Conservation (phyloP, 306 rosid species). For the Arachis hypogaea region DNA sequence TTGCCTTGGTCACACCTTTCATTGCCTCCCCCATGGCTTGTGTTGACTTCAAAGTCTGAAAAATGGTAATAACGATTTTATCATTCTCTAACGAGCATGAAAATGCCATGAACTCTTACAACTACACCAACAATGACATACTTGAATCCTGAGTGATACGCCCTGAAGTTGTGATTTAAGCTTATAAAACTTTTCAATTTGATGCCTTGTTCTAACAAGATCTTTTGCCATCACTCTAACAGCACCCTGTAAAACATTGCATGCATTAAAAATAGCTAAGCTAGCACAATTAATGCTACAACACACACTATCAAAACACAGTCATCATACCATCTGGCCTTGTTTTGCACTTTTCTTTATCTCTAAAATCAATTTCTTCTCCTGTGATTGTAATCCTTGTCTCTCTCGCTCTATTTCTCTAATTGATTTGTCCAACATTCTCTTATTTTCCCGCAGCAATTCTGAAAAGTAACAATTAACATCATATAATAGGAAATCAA, state of each 20-base stretch:
- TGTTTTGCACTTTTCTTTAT: constrained; percentile 94
- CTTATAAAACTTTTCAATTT: constrained; percentile 85
- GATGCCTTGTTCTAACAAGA: constrained; percentile 90
- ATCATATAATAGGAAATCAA: constrained; percentile 16
- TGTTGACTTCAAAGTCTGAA: constrained; percentile 88
- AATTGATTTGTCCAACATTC: constrained; percentile 89
- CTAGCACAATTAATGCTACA: neutral
- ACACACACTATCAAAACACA: constrained; percentile 7
- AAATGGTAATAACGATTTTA: neutral
- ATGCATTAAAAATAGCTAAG: constrained; percentile 28
- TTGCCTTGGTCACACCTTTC: constrained; percentile 99
- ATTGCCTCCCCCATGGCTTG: constrained; percentile 99
- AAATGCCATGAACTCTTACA: constrained; percentile 5
- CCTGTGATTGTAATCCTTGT: constrained; percentile 74
- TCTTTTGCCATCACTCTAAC: constrained; percentile 93
- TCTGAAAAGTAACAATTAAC: constrained; percentile 52
- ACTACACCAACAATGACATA: constrained; percentile 34
- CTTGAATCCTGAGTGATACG: constrained; percentile 88
- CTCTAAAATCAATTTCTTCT: constrained; percentile 82
- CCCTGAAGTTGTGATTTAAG: constrained; percentile 96
- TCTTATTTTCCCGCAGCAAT: constrained; percentile 84
- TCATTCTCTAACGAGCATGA: neutral
- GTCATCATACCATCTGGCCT: constrained; percentile 79
- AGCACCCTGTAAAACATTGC: constrained; percentile 69
- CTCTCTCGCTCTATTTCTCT: constrained; percentile 92